Percentiles rank a stretch among this genome's conserved stretches.
phyloP scores from a whole-genome alignment of 2,329 filamentous ascomycete genomes.

The Capronia epimyces region DNA sequence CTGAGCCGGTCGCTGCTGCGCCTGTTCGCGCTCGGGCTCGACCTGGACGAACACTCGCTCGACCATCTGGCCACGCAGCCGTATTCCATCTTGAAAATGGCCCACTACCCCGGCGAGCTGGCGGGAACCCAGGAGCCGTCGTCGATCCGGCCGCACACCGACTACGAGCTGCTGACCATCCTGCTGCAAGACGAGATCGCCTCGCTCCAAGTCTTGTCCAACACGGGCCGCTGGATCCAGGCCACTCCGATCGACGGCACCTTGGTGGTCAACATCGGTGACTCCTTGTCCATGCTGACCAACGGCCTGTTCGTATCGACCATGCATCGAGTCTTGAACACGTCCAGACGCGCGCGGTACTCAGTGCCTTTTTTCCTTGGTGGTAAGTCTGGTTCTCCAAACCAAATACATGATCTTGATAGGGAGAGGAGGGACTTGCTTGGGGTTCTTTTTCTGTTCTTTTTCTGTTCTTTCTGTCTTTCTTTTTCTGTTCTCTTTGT shows the following conservation, averaged over 20 bases:
- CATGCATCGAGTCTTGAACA: conserved; percentile 50
- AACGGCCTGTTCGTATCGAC: conserved; percentile 49
- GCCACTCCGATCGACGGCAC: conserved; percentile 40
- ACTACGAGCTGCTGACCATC: conserved; percentile 51
- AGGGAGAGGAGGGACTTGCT: neutral
- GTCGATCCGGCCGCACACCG: conserved; percentile 38
- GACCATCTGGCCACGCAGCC: conserved; percentile 51
- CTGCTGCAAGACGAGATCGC: conserved; percentile 51
- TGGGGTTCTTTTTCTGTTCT: no score
- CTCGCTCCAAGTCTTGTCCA: conserved; percentile 47
- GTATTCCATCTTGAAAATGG: conserved; percentile 41
- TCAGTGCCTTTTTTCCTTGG: conserved; percentile 56
- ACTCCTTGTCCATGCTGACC: conserved; percentile 47
- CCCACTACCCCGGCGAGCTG: conserved; percentile 42
- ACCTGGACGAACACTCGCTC: conserved; percentile 51
- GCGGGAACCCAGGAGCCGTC: conserved; percentile 30
- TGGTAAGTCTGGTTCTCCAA: conserved; percentile 44
- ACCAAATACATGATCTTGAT: no score
- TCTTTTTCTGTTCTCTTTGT: no score
- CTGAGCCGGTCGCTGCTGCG: conserved; percentile 49
- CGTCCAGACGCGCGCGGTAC: conserved; percentile 32
- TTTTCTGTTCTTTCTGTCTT: no score
- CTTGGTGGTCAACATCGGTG: conserved; percentile 48
- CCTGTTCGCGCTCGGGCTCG: conserved; percentile 52
- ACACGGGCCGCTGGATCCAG: conserved; percentile 40